These are phyloP conservation scores for Penicillium sp. DNA, from an alignment of 2,329 filamentous ascomycete genomes.

Conservation along the genomic window DNA sequence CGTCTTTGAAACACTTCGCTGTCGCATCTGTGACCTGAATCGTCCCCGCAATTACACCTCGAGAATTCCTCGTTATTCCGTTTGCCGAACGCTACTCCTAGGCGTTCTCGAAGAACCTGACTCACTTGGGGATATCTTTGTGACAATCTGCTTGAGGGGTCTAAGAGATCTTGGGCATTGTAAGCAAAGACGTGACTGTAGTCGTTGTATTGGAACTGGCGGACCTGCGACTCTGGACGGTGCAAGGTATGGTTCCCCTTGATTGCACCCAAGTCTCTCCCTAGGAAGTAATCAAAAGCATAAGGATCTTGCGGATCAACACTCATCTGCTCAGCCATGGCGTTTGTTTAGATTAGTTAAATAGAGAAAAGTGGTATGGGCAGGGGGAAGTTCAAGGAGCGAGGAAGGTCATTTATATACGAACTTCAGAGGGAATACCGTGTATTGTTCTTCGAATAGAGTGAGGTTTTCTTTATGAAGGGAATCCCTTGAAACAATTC, in stretches of 20 bases:
- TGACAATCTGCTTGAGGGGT: slow-evolving; percentile 8
- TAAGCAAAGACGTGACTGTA: not conserved
- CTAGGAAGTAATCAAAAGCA: not conserved
- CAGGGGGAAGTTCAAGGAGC: not conserved
- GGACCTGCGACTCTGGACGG: not conserved
- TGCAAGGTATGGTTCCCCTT: not conserved
- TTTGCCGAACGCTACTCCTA: slow-evolving; percentile 4
- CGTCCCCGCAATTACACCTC: slow-evolving; percentile 4
- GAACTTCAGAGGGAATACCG: not conserved
- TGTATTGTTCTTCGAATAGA: not conserved
- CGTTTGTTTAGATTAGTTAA: not conserved
- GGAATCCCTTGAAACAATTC: not conserved
- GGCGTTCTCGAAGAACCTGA: slow-evolving; percentile 6
- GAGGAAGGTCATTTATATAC: not conserved
- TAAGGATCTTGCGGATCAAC: not conserved
- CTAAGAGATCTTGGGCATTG: slow-evolving; percentile 2
- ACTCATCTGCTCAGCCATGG: not conserved
- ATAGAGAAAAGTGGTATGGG: not conserved
- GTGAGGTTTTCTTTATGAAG: not conserved
- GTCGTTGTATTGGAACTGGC: not conserved
- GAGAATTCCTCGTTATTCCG: slow-evolving; percentile 10
- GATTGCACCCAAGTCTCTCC: not conserved
- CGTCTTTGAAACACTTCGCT: not conserved
- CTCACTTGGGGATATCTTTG: slow-evolving; percentile 10
- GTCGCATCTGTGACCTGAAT: not conserved